Percentiles rank a stretch among this genome's conserved stretches.
These are phyloP conservation scores for Thermothielavioides terrestris DNA, from an alignment of 495 filamentous ascomycete species.

Conservation along the genomic window DNA sequence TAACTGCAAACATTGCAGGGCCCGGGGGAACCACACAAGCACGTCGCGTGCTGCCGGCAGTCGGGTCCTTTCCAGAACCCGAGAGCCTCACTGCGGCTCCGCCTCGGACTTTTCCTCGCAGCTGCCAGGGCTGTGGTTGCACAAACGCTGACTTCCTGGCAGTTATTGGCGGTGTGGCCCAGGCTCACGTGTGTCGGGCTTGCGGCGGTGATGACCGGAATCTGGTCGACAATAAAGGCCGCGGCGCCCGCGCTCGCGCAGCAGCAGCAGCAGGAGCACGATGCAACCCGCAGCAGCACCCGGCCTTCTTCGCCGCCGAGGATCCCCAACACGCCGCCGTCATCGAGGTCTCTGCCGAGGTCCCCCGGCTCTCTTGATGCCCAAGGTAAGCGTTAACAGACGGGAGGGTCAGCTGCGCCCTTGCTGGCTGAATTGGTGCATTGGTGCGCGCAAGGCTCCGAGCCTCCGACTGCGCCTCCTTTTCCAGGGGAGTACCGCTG, in stretches of 20 bases:
- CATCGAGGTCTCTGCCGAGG: conserved; percentile 11
- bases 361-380: conserved; percentile 10
- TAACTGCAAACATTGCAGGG: no score
- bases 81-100: neutral
- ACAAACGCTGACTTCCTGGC: no score
- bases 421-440: neutral
- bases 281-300: neutral
- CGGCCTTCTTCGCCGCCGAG: neutral
- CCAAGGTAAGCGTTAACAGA: conserved; percentile 13
- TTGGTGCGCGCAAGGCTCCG: neutral
- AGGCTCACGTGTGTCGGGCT: conserved; percentile 1
- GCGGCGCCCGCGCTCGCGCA: neutral
- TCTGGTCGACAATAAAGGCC: conserved; percentile 21
- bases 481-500: no score
- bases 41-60: neutral
- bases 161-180: neutral
- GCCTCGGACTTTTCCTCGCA: neutral
- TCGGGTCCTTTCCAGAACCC: neutral
- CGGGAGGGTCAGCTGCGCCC: neutral
- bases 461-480: neutral
- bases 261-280: neutral
- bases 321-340: conserved; percentile 2
- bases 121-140: neutral
- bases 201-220: conserved; percentile 11
- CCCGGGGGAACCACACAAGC: no score